These are phyloP conservation scores for Puccinia brachypodii DNA, from an alignment of 1,284 basidiomycete species.

Conservation along the genomic window DNA sequence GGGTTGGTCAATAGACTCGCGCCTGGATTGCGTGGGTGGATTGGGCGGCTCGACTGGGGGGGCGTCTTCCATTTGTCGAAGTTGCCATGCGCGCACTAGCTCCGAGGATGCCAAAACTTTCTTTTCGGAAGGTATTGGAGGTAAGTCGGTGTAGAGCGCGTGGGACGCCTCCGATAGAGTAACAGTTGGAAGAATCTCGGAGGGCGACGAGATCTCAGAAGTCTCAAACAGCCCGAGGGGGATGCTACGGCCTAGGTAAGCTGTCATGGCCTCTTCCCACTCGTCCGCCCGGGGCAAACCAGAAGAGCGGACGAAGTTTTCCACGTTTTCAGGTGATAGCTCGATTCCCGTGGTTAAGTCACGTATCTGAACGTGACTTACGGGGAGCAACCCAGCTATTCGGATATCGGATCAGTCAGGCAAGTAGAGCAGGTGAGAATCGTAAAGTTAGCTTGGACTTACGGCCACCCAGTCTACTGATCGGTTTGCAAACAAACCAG, in stretches of 20 bases:
- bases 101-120: slow-evolving; percentile 1
- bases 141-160: background rate
- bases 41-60: background rate
- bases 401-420: background rate
- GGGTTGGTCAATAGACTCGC: background rate
- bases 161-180: background rate
- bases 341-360: background rate
- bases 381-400: slow-evolving; percentile 7
- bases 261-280: slow-evolving; percentile 7
- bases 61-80: slow-evolving; percentile 15
- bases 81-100: slow-evolving; percentile 21
- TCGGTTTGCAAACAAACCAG: slow-evolving; percentile 24
- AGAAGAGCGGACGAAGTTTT: background rate
- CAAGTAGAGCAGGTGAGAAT: background rate
- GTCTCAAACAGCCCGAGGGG: slow-evolving; percentile 4
- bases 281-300: background rate
- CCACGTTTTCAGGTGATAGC: background rate
- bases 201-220: background rate
- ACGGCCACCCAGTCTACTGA: slow-evolving; percentile 13
- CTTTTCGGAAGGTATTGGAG: background rate
- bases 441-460: background rate
- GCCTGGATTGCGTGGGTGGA: background rate
- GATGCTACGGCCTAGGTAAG: background rate
- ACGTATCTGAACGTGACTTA: slow-evolving; percentile 5
- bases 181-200: background rate